These are phyloP conservation scores for Populus hybrid DNA, from an alignment of 441 rosid genomes.

Conservation along the genomic window DNA sequence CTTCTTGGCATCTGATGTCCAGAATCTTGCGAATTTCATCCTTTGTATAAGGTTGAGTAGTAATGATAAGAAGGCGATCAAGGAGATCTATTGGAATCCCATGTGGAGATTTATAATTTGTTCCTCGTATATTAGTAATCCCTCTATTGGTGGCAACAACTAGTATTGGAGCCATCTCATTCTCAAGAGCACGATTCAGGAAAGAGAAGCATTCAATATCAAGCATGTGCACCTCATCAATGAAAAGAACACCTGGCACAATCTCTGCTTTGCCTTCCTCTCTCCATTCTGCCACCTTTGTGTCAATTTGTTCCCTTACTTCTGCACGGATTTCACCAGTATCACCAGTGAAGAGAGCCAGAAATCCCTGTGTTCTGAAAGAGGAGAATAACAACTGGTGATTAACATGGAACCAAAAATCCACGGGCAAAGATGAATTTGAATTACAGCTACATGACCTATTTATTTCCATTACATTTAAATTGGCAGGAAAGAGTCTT, in stretches of 20 bases:
- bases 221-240: conserved; percentile 95
- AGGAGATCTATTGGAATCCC: conserved; percentile 94
- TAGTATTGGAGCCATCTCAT: conserved; percentile 90
- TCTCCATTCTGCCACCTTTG: conserved; percentile 96
- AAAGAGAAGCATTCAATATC: conserved; percentile 97
- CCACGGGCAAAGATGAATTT: not conserved
- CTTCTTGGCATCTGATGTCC: conserved; percentile 91
- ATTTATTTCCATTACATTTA: not conserved
- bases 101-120: conserved; percentile 86
- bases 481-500: not conserved
- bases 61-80: conserved; percentile 80
- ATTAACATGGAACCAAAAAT: not conserved
- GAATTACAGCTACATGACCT: not conserved
- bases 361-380: conserved; percentile 85
- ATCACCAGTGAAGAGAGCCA: conserved; percentile 93
- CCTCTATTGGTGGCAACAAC: conserved; percentile 94
- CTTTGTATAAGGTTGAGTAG: conserved; percentile 74
- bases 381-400: not conserved
- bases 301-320: conserved; percentile 88
- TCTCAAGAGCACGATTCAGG: no score
- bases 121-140: conserved; percentile 84
- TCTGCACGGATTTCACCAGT: conserved; percentile 95
- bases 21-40: conserved; percentile 77
- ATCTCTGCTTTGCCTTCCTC: conserved; percentile 98
- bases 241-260: conserved; percentile 92